Percentiles rank a stretch among this genome's conserved stretches.
These are phyloP conservation scores for Paecilomyces sp. DNA, from an alignment of 2,329 filamentous ascomycete species.

Conservation along the genomic window DNA sequence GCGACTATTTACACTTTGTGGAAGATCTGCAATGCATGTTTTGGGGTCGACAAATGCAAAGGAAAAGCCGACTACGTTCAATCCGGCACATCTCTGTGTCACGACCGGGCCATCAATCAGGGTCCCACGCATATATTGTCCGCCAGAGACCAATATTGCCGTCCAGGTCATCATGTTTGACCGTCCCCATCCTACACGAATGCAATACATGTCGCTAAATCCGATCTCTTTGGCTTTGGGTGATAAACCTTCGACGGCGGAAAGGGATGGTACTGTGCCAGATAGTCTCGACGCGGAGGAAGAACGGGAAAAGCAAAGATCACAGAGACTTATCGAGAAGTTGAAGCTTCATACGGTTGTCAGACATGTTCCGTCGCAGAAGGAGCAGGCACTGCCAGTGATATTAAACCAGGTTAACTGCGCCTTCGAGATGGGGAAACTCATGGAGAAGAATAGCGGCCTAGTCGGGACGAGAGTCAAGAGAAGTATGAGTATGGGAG, in stretches of 20 bases:
- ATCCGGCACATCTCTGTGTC: constrained; percentile 63
- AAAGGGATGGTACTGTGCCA: constrained; percentile 27
- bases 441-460: constrained; percentile 85
- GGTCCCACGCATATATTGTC: constrained; percentile 68
- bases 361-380: constrained; percentile 66
- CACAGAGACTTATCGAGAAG: constrained; percentile 69
- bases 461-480: constrained; percentile 74
- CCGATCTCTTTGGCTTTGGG: constrained; percentile 83
- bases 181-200: constrained; percentile 71
- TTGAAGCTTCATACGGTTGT: constrained; percentile 80
- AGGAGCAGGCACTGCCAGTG: constrained; percentile 71
- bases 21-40: constrained; percentile 73
- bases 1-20: constrained; percentile 78
- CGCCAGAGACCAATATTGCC: constrained; percentile 56
- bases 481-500: constrained; percentile 83
- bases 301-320: constrained; percentile 58
- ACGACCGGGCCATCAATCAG: constrained; percentile 44
- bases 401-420: constrained; percentile 96
- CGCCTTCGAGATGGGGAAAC: constrained; percentile 77
- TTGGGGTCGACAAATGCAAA: constrained; percentile 71
- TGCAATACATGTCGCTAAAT: constrained; percentile 92
- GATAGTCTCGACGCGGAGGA: constrained; percentile 65
- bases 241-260: constrained; percentile 52
- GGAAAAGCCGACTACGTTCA: constrained; percentile 44
- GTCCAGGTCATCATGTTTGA: constrained; percentile 88